phyloP scores from a whole-genome alignment of 1,284 basidiomycete species.

The Bothia castanella region DNA sequence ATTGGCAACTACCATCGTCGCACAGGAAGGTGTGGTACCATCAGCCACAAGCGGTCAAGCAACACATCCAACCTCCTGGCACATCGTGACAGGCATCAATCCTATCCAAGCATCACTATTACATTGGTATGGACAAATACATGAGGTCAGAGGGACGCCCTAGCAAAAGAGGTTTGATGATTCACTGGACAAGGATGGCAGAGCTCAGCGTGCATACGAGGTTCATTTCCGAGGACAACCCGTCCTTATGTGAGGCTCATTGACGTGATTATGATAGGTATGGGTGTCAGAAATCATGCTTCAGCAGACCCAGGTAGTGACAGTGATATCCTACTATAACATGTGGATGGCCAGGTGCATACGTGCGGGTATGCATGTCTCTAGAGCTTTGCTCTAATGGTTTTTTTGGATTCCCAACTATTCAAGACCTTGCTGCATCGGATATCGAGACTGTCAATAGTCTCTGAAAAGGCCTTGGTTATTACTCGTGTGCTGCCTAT shows the following conservation, averaged over 20 bases:
- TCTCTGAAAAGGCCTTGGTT: slow-evolving; percentile 88
- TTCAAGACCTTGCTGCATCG: slow-evolving; percentile 68
- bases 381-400: neutral
- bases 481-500: slow-evolving; percentile 84
- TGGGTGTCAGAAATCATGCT: slow-evolving; percentile 96
- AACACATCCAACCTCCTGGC: slow-evolving; percentile 32
- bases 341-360: slow-evolving; percentile 83
- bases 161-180: slow-evolving; percentile 74
- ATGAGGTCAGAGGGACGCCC: slow-evolving; percentile 71
- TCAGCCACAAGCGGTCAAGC: neutral
- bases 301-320: slow-evolving; percentile 91
- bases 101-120: slow-evolving; percentile 48
- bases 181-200: slow-evolving; percentile 46
- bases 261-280: slow-evolving; percentile 53
- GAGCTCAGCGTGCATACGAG: slow-evolving; percentile 76
- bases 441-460: slow-evolving; percentile 84
- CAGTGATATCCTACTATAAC: slow-evolving; percentile 87
- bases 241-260: too few species aligned
- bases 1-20: too few species aligned
- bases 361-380: slow-evolving; percentile 27
- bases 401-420: slow-evolving; percentile 75
- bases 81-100: slow-evolving; percentile 33
- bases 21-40: too few species aligned
- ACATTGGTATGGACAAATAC: slow-evolving; percentile 66
- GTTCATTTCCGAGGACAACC: slow-evolving; percentile 37